Conservation (phyloP, 306 rosid genomes). For the Castanea mollissima region DNA sequence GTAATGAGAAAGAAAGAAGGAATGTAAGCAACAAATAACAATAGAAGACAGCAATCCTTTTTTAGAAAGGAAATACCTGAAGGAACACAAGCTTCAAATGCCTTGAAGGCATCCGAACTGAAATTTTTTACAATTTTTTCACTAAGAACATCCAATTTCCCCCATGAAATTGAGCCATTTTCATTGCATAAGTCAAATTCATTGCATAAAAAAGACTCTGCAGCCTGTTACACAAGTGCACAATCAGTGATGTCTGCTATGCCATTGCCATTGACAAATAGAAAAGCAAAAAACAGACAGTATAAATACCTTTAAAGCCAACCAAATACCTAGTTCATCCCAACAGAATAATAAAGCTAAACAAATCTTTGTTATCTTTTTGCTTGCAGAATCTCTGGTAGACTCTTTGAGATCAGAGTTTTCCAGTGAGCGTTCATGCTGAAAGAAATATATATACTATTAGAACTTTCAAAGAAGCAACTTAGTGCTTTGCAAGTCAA, state of each 20-base stretch:
- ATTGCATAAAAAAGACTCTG: conserved; percentile 39
- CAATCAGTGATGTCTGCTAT: conserved; percentile 9
- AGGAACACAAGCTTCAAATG: conserved; percentile 36
- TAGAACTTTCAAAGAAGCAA: conserved; percentile 28
- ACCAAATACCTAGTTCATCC: conserved; percentile 76
- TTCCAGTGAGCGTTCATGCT: conserved; percentile 45
- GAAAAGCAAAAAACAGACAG: conserved; percentile 4
- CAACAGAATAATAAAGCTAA: conserved; percentile 48
- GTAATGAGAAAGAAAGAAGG: conserved; percentile 2
- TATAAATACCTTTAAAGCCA: conserved; percentile 62
- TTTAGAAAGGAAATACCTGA: conserved; percentile 38
- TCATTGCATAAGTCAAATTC: conserved; percentile 31
- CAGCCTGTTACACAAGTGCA: conserved; percentile 57
- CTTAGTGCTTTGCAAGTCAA: conserved; percentile 4
- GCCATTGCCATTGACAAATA: conserved; percentile 22
- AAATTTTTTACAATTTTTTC: conserved; percentile 51
- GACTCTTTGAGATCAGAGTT: conserved; percentile 39
- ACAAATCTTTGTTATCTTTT: conserved; percentile 43
- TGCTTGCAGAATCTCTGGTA: conserved; percentile 33
- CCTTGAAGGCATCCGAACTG: conserved; percentile 31
- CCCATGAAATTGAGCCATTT: conserved; percentile 43
- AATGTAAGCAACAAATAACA: conserved; percentile 10
- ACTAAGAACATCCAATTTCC: conserved; percentile 36
- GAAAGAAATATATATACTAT: conserved; percentile 32
- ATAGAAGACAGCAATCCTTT: neutral